Conservation (phyloP, 202 grass and related monocot genomes). For the Bolboschoenoplectus hybrid region DNA sequence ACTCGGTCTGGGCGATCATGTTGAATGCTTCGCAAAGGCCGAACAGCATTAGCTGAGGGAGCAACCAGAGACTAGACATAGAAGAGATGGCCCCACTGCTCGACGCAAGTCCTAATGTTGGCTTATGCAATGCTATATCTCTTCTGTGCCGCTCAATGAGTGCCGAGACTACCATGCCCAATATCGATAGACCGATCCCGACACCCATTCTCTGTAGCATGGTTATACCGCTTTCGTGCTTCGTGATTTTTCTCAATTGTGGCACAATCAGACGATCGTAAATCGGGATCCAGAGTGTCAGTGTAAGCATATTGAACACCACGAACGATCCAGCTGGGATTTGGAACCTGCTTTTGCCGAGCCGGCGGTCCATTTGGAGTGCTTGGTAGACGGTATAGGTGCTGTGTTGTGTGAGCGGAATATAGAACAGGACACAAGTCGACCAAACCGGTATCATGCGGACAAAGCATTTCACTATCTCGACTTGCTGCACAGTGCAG, state of each 20-base stretch:
- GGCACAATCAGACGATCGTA: conserved; percentile 67
- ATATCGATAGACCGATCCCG: conserved; percentile 45
- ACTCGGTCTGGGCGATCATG: conserved; percentile 56
- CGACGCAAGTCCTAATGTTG: neutral
- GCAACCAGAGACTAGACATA: conserved; percentile 52
- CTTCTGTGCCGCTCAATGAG: conserved; percentile 49
- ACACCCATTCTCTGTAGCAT: conserved; percentile 67
- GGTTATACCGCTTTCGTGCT: conserved; percentile 52
- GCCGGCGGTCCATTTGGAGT: conserved; percentile 51
- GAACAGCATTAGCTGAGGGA: conserved; percentile 58
- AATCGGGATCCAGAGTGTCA: conserved; percentile 57
- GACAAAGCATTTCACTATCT: conserved; percentile 65
- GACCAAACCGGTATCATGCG: conserved; percentile 64
- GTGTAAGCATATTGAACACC: conserved; percentile 71
- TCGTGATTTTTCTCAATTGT: conserved; percentile 36
- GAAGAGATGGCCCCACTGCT: conserved; percentile 4
- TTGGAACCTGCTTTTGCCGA: conserved; percentile 42
- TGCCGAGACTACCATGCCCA: conserved; percentile 46
- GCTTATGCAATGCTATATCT: conserved; percentile 18
- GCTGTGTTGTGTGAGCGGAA: conserved; percentile 45
- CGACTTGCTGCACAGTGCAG: conserved; percentile 66
- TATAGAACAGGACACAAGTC: conserved; percentile 53
- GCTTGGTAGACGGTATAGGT: conserved; percentile 66
- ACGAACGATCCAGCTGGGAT: conserved; percentile 62
- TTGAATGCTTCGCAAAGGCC: conserved; percentile 63